These are phyloP conservation scores for Paramecium sexaurelia DNA, from an alignment of 73 alveolate genomes.

Conservation along the genomic window DNA sequence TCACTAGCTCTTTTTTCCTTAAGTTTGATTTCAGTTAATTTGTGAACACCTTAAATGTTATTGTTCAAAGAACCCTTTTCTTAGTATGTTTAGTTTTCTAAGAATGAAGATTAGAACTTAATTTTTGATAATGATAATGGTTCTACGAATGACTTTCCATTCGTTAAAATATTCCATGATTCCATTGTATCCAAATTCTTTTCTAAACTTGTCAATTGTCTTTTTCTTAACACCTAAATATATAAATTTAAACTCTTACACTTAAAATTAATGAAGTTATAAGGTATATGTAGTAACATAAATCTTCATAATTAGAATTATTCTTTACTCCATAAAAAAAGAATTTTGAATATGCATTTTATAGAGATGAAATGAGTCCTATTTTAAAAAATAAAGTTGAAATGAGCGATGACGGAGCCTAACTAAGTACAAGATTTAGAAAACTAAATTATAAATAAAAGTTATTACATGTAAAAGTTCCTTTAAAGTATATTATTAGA, in stretches of 20 bases:
- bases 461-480: neutral
- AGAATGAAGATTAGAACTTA: neutral
- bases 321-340: neutral
- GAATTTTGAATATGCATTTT: neutral
- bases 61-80: neutral
- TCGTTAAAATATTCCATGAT: conserved; percentile 12
- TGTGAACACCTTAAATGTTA: neutral
- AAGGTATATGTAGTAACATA: neutral
- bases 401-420: neutral
- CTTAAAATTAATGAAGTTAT: neutral
- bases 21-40: neutral
- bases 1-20: neutral
- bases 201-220: neutral
- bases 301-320: neutral
- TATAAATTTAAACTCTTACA: neutral
- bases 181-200: neutral
- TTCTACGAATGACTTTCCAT: neutral
- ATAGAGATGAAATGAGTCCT: conserved; percentile 14
- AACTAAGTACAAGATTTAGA: neutral
- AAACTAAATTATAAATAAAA: neutral
- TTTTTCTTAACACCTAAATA: neutral
- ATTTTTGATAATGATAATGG: neutral
- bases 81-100: neutral
- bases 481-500: neutral
- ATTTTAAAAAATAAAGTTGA: conserved; percentile 18